phyloP scores from a whole-genome alignment of 139 green algal species.

The Yamagishiella unicocca region DNA sequence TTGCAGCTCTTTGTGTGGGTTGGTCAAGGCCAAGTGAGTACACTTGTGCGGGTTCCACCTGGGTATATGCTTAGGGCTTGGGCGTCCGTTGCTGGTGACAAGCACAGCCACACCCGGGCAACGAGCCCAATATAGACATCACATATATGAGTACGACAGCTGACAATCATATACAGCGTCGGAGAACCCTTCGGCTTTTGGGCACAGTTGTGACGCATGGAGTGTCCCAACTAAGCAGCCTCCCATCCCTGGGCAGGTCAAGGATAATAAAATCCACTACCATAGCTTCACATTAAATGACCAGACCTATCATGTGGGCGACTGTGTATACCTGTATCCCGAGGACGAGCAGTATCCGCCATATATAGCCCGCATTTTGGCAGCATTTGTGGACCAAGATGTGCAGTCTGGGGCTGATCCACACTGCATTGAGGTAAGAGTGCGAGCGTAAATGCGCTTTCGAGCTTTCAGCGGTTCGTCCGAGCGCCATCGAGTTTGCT shows the following conservation, averaged over 20 bases:
- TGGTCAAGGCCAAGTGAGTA: conserved; percentile 25
- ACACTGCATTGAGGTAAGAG: conserved; percentile 68
- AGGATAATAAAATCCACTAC: conserved; percentile 6
- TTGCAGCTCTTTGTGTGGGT: conserved; percentile 38
- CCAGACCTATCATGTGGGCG: conserved; percentile 43
- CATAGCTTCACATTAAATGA: conserved; percentile 18
- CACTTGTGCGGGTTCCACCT: background rate
- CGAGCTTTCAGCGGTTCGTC: too few relatives aligned
- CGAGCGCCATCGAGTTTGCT: too few relatives aligned
- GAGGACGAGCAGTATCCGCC: conserved; percentile 65
- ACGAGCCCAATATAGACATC: too few relatives aligned
- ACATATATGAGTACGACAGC: too few relatives aligned
- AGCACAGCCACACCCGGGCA: background rate
- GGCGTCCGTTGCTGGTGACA: background rate
- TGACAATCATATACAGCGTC: too few relatives aligned
- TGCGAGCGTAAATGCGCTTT: background rate
- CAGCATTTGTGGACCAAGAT: conserved; percentile 60
- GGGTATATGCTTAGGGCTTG: background rate
- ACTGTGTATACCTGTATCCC: conserved; percentile 66
- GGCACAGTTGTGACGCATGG: too few relatives aligned
- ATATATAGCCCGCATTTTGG: conserved; percentile 65
- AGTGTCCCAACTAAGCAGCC: background rate
- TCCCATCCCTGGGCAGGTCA: conserved; percentile 4
- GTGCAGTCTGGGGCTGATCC: conserved; percentile 46
- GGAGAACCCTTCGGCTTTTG: too few relatives aligned